Percentiles rank a stretch among this genome's conserved stretches.
Evolutionary conservation across 139 green algal species (phyloP).

Genomic region (Protoeuglena noctilucae): DNA sequence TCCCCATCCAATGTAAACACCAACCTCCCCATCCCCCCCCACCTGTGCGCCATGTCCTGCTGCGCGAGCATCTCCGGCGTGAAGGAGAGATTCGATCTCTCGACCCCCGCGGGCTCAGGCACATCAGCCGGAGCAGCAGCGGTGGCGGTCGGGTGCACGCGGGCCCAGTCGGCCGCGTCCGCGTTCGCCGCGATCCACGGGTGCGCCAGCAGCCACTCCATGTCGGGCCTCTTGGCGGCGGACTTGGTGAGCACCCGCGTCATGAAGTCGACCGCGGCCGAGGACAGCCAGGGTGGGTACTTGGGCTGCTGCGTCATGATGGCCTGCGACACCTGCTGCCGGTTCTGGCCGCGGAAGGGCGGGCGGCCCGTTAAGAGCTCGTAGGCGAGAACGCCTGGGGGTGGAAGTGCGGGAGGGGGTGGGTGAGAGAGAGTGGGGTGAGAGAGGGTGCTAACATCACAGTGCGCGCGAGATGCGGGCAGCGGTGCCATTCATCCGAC

Average conservation of each 20-base stretch:
- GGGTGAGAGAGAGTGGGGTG: too few relatives aligned
- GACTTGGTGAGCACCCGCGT: background rate
- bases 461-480: too few relatives aligned
- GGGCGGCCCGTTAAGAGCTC: constrained; percentile 4
- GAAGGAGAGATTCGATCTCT: too few relatives aligned
- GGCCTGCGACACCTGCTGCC: background rate
- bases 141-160: too few relatives aligned
- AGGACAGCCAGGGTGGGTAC: background rate
- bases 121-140: too few relatives aligned
- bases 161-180: background rate
- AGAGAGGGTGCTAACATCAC: too few relatives aligned
- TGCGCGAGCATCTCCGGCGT: too few relatives aligned
- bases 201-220: background rate
- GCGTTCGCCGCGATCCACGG: background rate
- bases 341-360: background rate
- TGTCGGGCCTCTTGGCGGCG: background rate
- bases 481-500: too few relatives aligned
- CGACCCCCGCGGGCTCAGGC: too few relatives aligned
- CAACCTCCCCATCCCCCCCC: background rate
- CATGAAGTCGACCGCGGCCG: constrained; percentile 3
- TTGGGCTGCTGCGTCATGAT: constrained; percentile 1
- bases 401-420: too few relatives aligned
- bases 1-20: too few relatives aligned
- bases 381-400: constrained; percentile 4
- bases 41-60: background rate